Conservation (phyloP, 163 green algal genomes). For the Scenedesmus sp. region DNA sequence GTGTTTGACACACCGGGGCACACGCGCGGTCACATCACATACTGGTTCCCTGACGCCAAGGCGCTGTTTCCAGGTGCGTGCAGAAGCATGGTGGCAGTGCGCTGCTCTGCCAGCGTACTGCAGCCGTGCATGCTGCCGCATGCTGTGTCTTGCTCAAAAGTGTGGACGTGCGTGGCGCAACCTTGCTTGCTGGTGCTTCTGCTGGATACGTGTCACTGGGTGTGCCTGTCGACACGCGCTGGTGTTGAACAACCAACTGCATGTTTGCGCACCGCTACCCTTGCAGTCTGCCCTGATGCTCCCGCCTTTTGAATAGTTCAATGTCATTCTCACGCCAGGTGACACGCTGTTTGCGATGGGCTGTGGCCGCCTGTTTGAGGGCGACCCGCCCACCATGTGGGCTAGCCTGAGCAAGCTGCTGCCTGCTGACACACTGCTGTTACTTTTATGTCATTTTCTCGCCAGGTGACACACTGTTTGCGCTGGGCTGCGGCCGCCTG, state of each 20-base stretch:
- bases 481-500: constrained; percentile 65
- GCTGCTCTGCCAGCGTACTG: too few relatives aligned
- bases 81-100: not conserved
- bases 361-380: constrained; percentile 71
- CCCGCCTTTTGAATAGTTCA: not conserved
- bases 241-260: too few relatives aligned
- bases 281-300: too few relatives aligned
- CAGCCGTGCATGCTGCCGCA: too few relatives aligned
- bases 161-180: too few relatives aligned
- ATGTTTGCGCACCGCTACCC: too few relatives aligned
- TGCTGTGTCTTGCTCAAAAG: too few relatives aligned
- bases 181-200: too few relatives aligned
- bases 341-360: constrained; percentile 74
- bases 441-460: not conserved
- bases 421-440: not conserved
- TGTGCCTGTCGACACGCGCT: too few relatives aligned
- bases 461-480: constrained; percentile 75
- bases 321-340: constrained; percentile 51
- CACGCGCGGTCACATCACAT: constrained; percentile 92
- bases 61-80: constrained; percentile 89
- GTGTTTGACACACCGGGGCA: constrained; percentile 93
- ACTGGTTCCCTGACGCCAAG: constrained; percentile 80
- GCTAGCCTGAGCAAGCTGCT: constrained; percentile 83
- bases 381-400: constrained; percentile 84
- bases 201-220: too few relatives aligned